Evolutionary conservation across 2,329 filamentous ascomycete genomes (phyloP), one percentile per base, ranked within the genome.

Genomic region (Fonsecaea monophora): DNA sequence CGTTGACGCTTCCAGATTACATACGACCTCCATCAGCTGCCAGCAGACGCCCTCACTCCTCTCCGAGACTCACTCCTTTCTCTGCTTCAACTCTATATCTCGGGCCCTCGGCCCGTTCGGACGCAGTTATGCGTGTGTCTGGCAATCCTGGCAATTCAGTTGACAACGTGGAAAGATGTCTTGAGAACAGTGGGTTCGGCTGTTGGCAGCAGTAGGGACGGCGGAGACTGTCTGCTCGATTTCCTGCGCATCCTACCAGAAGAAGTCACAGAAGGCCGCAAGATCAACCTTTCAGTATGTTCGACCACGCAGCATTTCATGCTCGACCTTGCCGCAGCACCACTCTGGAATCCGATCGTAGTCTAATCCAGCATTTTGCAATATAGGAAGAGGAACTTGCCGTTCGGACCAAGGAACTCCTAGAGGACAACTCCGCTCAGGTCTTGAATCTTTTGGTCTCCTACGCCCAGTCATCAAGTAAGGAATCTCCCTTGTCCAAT

Each of bases 241-340:
- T 99, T 99, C 80, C 85, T 99, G 72, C 93, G 92, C 79, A 94
- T 99, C 75, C 89, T 99, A 72, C 95, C 95, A 64, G 95, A 99
- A 85, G 95, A 99, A 86, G 95, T 99, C 77, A 98, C 92, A 74
- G 94, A 99, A 86, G 95, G 95, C 82, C 92, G 95, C 82, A 99
- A 98, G 84, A 97, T 99, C 86, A 97, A 93, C 86, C 87, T 99
- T 82, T 94, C 92, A 88, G 94, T 97, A 95, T 84, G 92, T 94
- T 86, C 89, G 90, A 83, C 84, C 79, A 78, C 79, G 71, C 74
- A 76, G 76, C 74, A 74, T 77, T 73, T 74, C 75, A 73, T 76
- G 75, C 76, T 76, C 75, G 75, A 79, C 76, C 78, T 78, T 70
- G 54, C 83, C 83, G 79, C 81, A 73, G 75, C 74, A 77, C 74